These are phyloP conservation scores for Uronychia setigera DNA, from an alignment of 73 alveolate species.

Conservation along the genomic window DNA sequence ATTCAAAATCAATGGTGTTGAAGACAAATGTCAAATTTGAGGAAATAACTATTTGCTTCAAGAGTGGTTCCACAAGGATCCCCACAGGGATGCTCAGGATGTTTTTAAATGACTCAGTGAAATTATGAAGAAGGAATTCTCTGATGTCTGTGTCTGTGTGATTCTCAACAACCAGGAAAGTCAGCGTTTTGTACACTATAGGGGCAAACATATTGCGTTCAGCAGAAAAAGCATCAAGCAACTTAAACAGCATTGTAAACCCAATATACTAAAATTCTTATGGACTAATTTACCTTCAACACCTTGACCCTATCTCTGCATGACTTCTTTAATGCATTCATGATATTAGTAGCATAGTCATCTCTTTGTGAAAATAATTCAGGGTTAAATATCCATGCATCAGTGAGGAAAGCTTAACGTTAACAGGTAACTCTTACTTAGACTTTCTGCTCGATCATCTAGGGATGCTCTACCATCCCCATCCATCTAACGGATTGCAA, in stretches of 20 bases:
- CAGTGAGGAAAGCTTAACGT: conserved; percentile 59
- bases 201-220: conserved; percentile 95
- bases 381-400: conserved; percentile 72
- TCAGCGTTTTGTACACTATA: conserved; percentile 89
- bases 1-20: conserved; percentile 85
- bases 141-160: conserved; percentile 89
- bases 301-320: conserved; percentile 67
- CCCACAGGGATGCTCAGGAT: conserved; percentile 91
- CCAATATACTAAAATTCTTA: conserved; percentile 50
- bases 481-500: conserved; percentile 42
- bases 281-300: too few species aligned
- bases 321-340: conserved; percentile 67
- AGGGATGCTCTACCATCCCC: conserved; percentile 37
- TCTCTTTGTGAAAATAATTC: conserved; percentile 52
- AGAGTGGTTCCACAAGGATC: conserved; percentile 91
- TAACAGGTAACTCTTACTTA: neutral
- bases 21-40: conserved; percentile 44
- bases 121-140: conserved; percentile 86
- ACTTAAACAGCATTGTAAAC: conserved; percentile 59
- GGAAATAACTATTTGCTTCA: conserved; percentile 79
- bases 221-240: conserved; percentile 73
- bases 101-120: conserved; percentile 69
- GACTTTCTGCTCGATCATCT: conserved; percentile 49
- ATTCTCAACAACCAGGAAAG: conserved; percentile 89
- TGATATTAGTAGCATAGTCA: conserved; percentile 47